These are phyloP conservation scores for Exophiala phaeomuriformis DNA, from an alignment of 2,329 filamentous ascomycete species.

Conservation along the genomic window DNA sequence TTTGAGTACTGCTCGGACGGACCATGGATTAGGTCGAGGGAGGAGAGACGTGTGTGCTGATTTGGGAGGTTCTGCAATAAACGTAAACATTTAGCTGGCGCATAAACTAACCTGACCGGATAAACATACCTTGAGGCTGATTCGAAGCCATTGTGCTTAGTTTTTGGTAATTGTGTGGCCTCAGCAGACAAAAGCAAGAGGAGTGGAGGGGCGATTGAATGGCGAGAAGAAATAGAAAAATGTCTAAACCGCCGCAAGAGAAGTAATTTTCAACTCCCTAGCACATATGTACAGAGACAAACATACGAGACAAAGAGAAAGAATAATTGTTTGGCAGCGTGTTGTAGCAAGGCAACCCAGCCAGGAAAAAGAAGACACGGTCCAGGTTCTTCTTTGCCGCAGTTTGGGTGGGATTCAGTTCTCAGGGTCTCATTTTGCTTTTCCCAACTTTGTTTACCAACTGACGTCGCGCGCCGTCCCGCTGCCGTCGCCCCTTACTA, in stretches of 20 bases:
- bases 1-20: conserved; percentile 50
- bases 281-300: conserved; percentile 3
- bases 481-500: neutral
- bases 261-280: neutral
- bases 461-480: conserved; percentile 9
- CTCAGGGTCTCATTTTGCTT: neutral
- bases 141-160: conserved; percentile 5
- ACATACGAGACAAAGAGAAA: neutral
- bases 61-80: neutral
- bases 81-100: neutral
- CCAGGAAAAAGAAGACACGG: neutral
- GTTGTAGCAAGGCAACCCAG: neutral
- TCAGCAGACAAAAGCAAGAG: neutral
- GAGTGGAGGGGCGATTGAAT: neutral
- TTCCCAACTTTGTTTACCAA: conserved; percentile 7
- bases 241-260: neutral
- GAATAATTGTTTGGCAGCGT: neutral
- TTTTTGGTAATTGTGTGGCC: too few species aligned
- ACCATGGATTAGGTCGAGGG: conserved; percentile 28
- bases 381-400: neutral
- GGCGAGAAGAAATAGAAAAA: neutral
- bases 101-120: neutral
- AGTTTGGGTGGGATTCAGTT: too few species aligned
- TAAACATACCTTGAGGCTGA: conserved; percentile 6
- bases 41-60: conserved; percentile 22